phyloP scores from a whole-genome alignment of 805 yeast genomes.

The Brettanomyces nanus region DNA sequence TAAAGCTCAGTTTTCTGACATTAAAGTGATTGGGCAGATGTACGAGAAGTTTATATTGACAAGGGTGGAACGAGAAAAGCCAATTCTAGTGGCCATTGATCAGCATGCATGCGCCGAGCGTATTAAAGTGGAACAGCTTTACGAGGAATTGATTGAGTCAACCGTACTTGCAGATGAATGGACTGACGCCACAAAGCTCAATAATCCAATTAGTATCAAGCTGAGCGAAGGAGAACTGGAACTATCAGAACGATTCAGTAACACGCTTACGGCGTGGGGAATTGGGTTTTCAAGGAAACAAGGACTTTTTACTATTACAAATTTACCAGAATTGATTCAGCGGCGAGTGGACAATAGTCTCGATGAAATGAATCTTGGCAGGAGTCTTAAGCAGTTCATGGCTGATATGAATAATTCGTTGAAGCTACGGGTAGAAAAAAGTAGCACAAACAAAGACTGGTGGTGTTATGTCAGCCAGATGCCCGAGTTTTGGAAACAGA shows the following conservation, averaged over 20 bases:
- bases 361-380: too few relatives aligned
- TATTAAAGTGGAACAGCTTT: constrained; percentile 45
- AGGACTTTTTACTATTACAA: not conserved
- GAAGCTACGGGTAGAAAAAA: not conserved
- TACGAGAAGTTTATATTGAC: constrained; percentile 57
- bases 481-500: constrained; percentile 44
- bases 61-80: constrained; percentile 9
- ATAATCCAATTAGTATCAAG: constrained; percentile 10
- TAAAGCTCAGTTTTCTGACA: constrained; percentile 3
- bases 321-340: constrained; percentile 1
- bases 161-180: constrained; percentile 7
- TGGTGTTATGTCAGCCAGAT: constrained; percentile 27
- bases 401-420: not conserved
- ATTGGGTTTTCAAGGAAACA: too few relatives aligned
- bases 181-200: constrained; percentile 3
- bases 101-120: constrained; percentile 88
- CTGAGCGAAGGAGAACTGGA: constrained; percentile 26
- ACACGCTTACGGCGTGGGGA: constrained; percentile 37
- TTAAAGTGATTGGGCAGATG: constrained; percentile 45
- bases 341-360: too few relatives aligned
- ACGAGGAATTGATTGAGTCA: constrained; percentile 29
- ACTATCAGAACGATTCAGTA: constrained; percentile 22
- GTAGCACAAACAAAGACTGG: not conserved
- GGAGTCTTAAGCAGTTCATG: too few relatives aligned
- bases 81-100: constrained; percentile 40